Base-by-base conservation (phyloP, 108 stramenopile genomes). In the Aurantiochytrium sp. region DNA sequence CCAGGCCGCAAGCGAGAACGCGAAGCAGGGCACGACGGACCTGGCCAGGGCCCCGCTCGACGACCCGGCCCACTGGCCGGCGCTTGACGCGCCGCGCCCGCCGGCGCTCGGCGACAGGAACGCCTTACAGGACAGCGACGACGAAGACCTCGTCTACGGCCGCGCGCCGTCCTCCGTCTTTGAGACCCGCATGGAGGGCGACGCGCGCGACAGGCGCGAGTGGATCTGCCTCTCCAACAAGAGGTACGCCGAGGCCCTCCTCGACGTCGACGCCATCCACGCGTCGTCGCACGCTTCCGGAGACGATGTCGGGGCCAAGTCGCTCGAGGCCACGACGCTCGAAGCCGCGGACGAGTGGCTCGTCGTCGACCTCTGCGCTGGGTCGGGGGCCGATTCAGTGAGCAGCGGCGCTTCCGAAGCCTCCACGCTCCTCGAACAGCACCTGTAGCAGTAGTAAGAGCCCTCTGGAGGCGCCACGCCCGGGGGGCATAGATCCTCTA, bases 191-290 rank as follows among this genome's bases (percentile, higher is more conserved):
- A 65, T 65, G 59, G 59, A 65, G 34, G 59, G 59, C 27, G 59
- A 65, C 19, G 15, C 19, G 27, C 27, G 19, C 32, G 59, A 65
- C 19, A 65, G 19, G 24, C 59, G 3, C 59, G 59, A 65, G 34
- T 65, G 59, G 59, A 65, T 65, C 59, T 65, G 59, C 59, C 34
- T 65, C 2, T 65, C 59, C 59, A 65, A 65, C 59, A 65, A 65
- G 59, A 30, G 59, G 12, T 65, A 65, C 19, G 59, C 34, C 10
- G 59, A 65, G 59, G 59, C 59, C 10, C 22, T 65, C 34, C 15
- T 17, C 6, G 59, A 65, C 24, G 59, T 34, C 15, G 59, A 65
- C 34, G 59, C 50, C 50, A 8, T 52, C 2, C 50, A 15, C 50
- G 15, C 17, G 50, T 17, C 50, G 50, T 52, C 15, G 50, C 50